These are phyloP conservation scores for Alternaria atra DNA, from an alignment of 2,329 filamentous ascomycete genomes.

Conservation along the genomic window DNA sequence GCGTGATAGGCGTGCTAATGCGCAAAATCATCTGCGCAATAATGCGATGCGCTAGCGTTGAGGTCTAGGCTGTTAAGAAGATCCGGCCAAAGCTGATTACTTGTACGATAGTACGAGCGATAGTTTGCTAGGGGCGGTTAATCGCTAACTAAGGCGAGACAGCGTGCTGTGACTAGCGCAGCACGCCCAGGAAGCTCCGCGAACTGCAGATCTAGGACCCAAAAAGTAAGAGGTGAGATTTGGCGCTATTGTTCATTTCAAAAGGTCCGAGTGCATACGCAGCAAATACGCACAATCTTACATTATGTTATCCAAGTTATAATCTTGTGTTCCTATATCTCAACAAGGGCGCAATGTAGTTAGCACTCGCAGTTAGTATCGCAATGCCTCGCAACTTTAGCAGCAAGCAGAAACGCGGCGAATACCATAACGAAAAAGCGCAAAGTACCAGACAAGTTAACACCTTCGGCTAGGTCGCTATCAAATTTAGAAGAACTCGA, in stretches of 20 bases:
- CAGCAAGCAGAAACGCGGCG: constrained; percentile 11
- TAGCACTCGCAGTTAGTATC: not conserved
- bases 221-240: not conserved
- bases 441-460: constrained; percentile 18
- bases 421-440: constrained; percentile 21
- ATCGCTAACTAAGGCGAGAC: not conserved
- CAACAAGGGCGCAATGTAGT: not conserved
- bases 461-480: constrained; percentile 25
- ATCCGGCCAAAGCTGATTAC: not conserved
- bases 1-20: not conserved
- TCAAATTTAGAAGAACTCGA: constrained; percentile 30
- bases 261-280: not conserved
- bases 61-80: not conserved
- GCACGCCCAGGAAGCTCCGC: not conserved
- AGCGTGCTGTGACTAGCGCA: not conserved
- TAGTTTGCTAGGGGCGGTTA: not conserved
- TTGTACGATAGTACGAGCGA: not conserved
- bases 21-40: not conserved
- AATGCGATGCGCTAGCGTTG: not conserved
- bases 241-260: not conserved
- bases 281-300: not conserved
- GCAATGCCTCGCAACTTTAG: constrained; percentile 15
- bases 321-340: not conserved
- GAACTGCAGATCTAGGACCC: not conserved
- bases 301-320: not conserved